A percentile compares a stretch with the other conserved stretches of the same genome.
phyloP scores from a whole-genome alignment of 371 early-diverging fungal genomes.

The Rhizomucor pusillus region DNA sequence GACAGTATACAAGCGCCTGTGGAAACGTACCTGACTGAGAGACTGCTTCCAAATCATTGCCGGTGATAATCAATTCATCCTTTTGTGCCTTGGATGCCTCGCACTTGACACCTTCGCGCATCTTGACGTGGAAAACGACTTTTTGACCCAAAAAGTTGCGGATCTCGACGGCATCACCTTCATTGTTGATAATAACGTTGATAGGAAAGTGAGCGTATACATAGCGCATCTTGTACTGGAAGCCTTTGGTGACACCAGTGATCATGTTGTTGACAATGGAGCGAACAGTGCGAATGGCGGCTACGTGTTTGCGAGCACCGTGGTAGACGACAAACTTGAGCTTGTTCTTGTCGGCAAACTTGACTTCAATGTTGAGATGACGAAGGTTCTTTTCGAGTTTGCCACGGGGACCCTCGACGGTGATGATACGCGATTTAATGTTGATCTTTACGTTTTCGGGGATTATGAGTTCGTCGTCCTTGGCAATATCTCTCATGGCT shows the following conservation, averaged over 20 bases:
- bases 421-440: constrained; percentile 78
- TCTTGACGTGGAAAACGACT: constrained; percentile 84
- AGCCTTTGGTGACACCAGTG: constrained; percentile 70
- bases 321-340: constrained; percentile 94
- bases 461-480: constrained; percentile 79
- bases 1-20: not conserved
- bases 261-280: constrained; percentile 62
- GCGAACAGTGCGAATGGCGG: constrained; percentile 97
- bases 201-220: constrained; percentile 99
- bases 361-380: constrained; percentile 94
- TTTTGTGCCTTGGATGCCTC: constrained; percentile 86
- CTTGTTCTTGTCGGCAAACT: constrained; percentile 58
- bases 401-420: constrained; percentile 89
- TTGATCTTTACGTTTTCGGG: constrained; percentile 75
- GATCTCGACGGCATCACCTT: constrained; percentile 88
- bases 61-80: constrained; percentile 96
- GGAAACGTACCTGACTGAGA: constrained; percentile 82
- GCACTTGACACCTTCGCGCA: constrained; percentile 92
- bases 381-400: constrained; percentile 88
- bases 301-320: constrained; percentile 97
- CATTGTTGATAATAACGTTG: constrained; percentile 90
- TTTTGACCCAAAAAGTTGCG: constrained; percentile 99
- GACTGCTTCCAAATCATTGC: constrained; percentile 97
- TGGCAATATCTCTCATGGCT: constrained; percentile 82
- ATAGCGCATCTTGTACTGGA: constrained; percentile 99